These are phyloP conservation scores for Candida dajiaensis DNA, from an alignment of 805 yeast genomes.

Conservation along the genomic window DNA sequence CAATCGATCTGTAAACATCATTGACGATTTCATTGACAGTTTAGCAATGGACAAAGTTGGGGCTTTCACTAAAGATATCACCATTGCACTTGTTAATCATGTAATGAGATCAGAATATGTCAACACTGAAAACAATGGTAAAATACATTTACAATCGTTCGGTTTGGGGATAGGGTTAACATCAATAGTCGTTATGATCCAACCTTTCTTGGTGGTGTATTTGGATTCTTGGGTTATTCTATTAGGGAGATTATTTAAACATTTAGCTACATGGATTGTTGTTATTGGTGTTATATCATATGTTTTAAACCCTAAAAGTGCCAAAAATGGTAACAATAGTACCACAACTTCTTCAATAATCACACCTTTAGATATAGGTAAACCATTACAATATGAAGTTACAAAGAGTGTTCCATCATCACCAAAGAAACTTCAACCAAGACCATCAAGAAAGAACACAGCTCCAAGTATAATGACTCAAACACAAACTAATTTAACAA, in stretches of 20 bases:
- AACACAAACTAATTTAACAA: not conserved
- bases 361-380: constrained; percentile 1
- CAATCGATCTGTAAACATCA: not conserved
- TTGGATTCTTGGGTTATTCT: constrained; percentile 21
- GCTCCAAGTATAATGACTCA: constrained; percentile 7
- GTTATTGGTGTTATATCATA: constrained; percentile 15
- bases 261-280: constrained; percentile 14
- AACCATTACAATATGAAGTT: constrained; percentile 17
- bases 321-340: not conserved
- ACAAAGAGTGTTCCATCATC: constrained; percentile 7
- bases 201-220: constrained; percentile 18
- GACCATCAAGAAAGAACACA: constrained; percentile 2
- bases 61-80: not conserved
- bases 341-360: not conserved
- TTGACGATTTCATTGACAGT: constrained; percentile 10
- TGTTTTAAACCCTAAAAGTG: constrained; percentile 4
- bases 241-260: constrained; percentile 15
- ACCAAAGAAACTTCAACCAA: not conserved
- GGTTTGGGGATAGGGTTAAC: constrained; percentile 18
- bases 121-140: constrained; percentile 16
- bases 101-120: constrained; percentile 19
- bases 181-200: constrained; percentile 12
- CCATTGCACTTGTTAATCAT: not conserved
- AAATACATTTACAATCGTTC: constrained; percentile 24
- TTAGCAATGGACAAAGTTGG: constrained; percentile 9